These are phyloP conservation scores for Clathrospora elynae DNA, from an alignment of 2,329 filamentous ascomycete genomes.

Conservation along the genomic window DNA sequence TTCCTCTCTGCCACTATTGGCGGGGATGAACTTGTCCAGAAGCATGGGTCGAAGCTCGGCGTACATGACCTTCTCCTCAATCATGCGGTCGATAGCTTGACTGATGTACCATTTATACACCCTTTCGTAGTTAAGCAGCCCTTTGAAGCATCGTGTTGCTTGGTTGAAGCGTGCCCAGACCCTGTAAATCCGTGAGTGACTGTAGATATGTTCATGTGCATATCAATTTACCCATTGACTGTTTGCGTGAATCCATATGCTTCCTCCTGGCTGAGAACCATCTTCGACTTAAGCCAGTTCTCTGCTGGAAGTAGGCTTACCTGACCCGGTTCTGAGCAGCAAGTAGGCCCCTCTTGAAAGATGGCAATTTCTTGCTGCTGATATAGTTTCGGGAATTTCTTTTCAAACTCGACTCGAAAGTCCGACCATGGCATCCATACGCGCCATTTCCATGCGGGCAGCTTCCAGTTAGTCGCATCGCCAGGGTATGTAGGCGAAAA, in stretches of 20 bases:
- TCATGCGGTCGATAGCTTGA: slow-evolving; percentile 65
- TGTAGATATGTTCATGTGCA: background rate
- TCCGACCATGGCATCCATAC: slow-evolving; percentile 54
- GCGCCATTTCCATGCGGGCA: slow-evolving; percentile 11
- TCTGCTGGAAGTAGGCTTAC: slow-evolving; percentile 39
- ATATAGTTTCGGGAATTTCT: slow-evolving; percentile 33
- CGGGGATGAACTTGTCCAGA: slow-evolving; percentile 67
- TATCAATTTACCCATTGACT: slow-evolving; percentile 60
- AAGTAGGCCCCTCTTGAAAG: slow-evolving; percentile 9
- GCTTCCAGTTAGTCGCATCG: slow-evolving; percentile 30
- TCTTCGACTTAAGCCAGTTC: slow-evolving; percentile 65
- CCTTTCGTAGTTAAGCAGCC: slow-evolving; percentile 68
- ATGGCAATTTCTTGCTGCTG: slow-evolving; percentile 9
- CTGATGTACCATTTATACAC: slow-evolving; percentile 67
- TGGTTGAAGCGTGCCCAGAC: slow-evolving; percentile 69
- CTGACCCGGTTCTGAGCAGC: slow-evolving; percentile 22
- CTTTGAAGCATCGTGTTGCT: slow-evolving; percentile 74
- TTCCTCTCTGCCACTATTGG: slow-evolving; percentile 58
- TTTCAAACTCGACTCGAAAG: slow-evolving; percentile 50
- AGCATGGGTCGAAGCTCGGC: slow-evolving; percentile 74
- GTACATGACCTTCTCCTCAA: slow-evolving; percentile 70
- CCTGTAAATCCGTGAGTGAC: slow-evolving; percentile 32
- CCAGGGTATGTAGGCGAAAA: slow-evolving; percentile 58
- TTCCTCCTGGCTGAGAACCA: slow-evolving; percentile 66
- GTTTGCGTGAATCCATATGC: slow-evolving; percentile 59